These are phyloP conservation scores for Boletellus emodensis DNA, from an alignment of 768 basidiomycete genomes.

Conservation along the genomic window DNA sequence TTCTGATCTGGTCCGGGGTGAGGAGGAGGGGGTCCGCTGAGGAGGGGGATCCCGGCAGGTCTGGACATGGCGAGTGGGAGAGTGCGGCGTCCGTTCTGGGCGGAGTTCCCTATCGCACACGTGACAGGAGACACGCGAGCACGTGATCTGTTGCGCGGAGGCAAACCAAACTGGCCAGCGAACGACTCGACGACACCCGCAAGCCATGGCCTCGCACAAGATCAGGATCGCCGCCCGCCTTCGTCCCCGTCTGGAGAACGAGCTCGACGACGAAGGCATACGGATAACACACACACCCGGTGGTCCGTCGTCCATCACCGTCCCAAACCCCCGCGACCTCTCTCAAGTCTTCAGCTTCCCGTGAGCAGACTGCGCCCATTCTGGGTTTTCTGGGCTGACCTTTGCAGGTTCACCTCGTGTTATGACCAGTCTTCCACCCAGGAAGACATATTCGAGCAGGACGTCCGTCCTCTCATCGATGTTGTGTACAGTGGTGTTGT, in stretches of 20 bases:
- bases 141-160: conserved; percentile 27
- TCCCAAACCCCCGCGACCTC: conserved; percentile 66
- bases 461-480: conserved; percentile 75
- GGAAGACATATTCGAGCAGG: conserved; percentile 70
- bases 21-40: conserved; percentile 61
- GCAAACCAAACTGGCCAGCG: neutral
- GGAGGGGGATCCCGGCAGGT: conserved; percentile 55
- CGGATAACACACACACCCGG: conserved; percentile 45
- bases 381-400: neutral
- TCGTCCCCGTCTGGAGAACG: conserved; percentile 58
- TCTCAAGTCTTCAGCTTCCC: conserved; percentile 76
- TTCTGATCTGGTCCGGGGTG: conserved; percentile 25
- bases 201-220: conserved; percentile 38
- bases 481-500: conserved; percentile 75
- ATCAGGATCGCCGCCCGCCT: conserved; percentile 72
- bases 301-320: conserved; percentile 50
- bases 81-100: neutral
- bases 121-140: conserved; percentile 6
- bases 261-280: conserved; percentile 60
- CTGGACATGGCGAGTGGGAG: conserved; percentile 16
- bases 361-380: conserved; percentile 35
- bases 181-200: neutral
- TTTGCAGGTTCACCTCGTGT: conserved; percentile 63
- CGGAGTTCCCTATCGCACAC: conserved; percentile 3
- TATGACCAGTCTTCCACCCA: conserved; percentile 70